A percentile compares a stretch with the other conserved stretches of the same genome.
Evolutionary conservation across 441 rosid species (phyloP).

Genomic region (Sinapis alba): DNA sequence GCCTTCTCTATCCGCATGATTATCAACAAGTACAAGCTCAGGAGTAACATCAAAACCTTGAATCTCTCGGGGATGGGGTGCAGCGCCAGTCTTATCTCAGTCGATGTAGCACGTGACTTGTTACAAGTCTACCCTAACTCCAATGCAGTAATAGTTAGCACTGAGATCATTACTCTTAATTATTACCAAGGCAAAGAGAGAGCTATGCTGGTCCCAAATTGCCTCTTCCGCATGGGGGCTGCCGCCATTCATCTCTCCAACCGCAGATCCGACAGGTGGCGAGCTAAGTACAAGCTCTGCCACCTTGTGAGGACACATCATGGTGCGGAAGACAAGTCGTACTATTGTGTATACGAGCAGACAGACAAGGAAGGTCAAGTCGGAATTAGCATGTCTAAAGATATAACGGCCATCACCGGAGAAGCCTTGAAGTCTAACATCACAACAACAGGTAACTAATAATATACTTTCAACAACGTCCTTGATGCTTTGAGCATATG

Average conservation of each 20-base stretch:
- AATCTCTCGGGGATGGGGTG: conserved; percentile 97
- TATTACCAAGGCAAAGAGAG: conserved; percentile 78
- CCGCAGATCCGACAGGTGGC: conserved; percentile 57
- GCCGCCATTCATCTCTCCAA: conserved; percentile 78
- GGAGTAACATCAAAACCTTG: conserved; percentile 86
- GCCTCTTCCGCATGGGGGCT: conserved; percentile 90
- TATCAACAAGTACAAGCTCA: too few species aligned
- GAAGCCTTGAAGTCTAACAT: conserved; percentile 89
- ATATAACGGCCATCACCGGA: conserved; percentile 87
- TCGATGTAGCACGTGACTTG: too few species aligned
- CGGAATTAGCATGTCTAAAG: conserved; percentile 75
- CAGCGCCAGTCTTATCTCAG: conserved; percentile 77
- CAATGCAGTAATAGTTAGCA: conserved; percentile 52
- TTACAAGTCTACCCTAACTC: too few species aligned
- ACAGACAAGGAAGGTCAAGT: conserved; percentile 79
- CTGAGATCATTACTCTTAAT: conserved; percentile 90
- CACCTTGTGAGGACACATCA: conserved; percentile 83
- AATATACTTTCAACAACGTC: background rate
- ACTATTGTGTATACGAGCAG: conserved; percentile 74
- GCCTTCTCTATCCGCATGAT: conserved; percentile 85
- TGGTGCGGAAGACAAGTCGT: conserved; percentile 83
- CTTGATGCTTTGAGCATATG: background rate
- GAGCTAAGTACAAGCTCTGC: conserved; percentile 70
- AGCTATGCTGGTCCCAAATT: conserved; percentile 90
- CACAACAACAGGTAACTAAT: conserved; percentile 52